Percentiles rank a stretch among this genome's conserved stretches.
Evolutionary conservation across 2,329 filamentous ascomycete species (phyloP).

Genomic region (Spiromastix sp.): DNA sequence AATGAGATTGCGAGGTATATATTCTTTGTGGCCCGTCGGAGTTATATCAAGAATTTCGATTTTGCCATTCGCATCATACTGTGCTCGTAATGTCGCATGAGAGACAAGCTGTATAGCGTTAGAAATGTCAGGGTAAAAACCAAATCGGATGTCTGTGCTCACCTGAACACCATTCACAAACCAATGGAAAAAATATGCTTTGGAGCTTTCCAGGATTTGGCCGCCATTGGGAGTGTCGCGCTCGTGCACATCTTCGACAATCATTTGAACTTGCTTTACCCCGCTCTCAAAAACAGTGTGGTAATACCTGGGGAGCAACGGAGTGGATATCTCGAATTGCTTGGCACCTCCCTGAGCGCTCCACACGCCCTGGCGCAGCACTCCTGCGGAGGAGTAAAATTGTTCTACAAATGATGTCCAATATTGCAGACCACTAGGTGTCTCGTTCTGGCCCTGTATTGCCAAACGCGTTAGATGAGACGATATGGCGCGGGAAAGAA

Average conservation of each 20-base stretch:
- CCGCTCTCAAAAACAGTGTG: constrained; percentile 81
- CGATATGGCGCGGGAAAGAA: neutral
- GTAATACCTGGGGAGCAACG: constrained; percentile 80
- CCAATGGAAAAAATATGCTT: constrained; percentile 78
- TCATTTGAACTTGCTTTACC: constrained; percentile 74
- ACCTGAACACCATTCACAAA: constrained; percentile 77
- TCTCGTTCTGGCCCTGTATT: constrained; percentile 46
- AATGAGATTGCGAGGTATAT: constrained; percentile 57
- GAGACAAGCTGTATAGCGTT: constrained; percentile 54
- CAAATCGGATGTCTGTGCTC: constrained; percentile 26
- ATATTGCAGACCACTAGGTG: constrained; percentile 56
- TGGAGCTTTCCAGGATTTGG: constrained; percentile 64
- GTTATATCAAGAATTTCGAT: constrained; percentile 79
- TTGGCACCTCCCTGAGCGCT: constrained; percentile 52
- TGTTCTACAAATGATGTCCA: constrained; percentile 72
- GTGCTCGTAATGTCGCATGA: constrained; percentile 63
- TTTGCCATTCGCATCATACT: constrained; percentile 68
- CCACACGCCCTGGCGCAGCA: constrained; percentile 62
- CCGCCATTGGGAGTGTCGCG: constrained; percentile 50
- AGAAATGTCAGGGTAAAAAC: constrained; percentile 2
- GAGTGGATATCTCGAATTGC: constrained; percentile 74
- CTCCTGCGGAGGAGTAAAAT: constrained; percentile 70
- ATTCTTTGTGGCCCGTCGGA: constrained; percentile 70
- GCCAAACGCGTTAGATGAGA: no score
- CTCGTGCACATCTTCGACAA: constrained; percentile 60